phyloP scores from a whole-genome alignment of 2,329 filamentous ascomycete genomes.

The Phoma sp. region DNA sequence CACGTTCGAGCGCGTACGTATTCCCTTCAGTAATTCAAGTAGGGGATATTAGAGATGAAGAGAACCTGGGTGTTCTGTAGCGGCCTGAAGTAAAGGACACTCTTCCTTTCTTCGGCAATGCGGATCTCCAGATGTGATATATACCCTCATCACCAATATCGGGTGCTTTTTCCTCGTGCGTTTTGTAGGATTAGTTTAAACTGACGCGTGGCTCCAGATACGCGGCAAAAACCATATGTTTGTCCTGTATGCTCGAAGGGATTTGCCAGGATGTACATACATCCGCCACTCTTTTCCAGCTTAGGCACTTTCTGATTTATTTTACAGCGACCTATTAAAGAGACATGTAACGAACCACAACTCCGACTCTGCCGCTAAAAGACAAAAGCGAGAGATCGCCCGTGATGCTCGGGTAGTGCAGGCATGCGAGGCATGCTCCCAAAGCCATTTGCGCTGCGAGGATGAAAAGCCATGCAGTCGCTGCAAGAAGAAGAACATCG shows the following conservation, averaged over 20 bases:
- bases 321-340: slow-evolving; percentile 57
- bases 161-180: too few species aligned
- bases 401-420: slow-evolving; percentile 47
- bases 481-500: slow-evolving; percentile 58
- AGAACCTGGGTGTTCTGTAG: background rate
- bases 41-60: background rate
- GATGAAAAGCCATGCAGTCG: slow-evolving; percentile 62
- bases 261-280: slow-evolving; percentile 54
- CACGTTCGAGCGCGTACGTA: slow-evolving; percentile 60
- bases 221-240: slow-evolving; percentile 55
- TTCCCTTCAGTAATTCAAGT: background rate
- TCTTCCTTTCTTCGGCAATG: background rate
- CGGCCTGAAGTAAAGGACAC: background rate
- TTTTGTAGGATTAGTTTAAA: background rate
- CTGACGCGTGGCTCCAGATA: slow-evolving; percentile 35
- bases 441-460: slow-evolving; percentile 61
- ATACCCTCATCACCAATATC: background rate
- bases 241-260: slow-evolving; percentile 56
- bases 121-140: background rate
- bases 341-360: slow-evolving; percentile 58
- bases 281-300: slow-evolving; percentile 1
- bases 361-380: slow-evolving; percentile 43
- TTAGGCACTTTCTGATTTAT: too few species aligned
- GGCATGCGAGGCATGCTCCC: slow-evolving; percentile 61
- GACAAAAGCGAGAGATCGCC: slow-evolving; percentile 33